Evolutionary conservation across 345 rosid species (phyloP).

Genomic region (Cardamine resedifolia): DNA sequence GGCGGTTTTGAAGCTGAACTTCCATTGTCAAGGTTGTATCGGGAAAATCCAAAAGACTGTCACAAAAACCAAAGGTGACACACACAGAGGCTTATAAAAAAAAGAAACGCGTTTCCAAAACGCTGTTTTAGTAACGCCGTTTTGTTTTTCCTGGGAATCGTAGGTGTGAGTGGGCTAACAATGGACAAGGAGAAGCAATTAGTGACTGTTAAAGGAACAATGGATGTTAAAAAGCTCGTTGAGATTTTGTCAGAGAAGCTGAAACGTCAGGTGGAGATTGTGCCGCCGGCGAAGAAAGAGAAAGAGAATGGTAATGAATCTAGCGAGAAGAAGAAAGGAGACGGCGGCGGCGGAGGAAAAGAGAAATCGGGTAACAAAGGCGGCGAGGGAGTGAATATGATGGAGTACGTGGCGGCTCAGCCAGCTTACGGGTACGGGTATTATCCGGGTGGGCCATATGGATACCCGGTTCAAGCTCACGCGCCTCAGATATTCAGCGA

Average conservation of each 20-base stretch:
- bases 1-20: constrained; percentile 53
- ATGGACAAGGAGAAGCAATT: constrained; percentile 59
- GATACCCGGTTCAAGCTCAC: constrained; percentile 29
- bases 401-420: constrained; percentile 46
- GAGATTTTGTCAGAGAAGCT: constrained; percentile 52
- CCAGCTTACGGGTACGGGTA: constrained; percentile 43
- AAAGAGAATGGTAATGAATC: constrained; percentile 32
- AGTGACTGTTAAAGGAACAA: constrained; percentile 72
- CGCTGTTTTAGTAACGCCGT: neutral
- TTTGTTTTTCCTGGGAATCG: neutral
- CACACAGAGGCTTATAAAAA: too few species aligned
- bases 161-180: constrained; percentile 58
- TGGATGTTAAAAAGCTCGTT: constrained; percentile 58
- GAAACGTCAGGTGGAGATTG: constrained; percentile 63
- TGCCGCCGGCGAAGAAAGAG: constrained; percentile 65
- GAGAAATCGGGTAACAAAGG: constrained; percentile 34
- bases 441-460: constrained; percentile 35
- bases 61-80: constrained; percentile 46
- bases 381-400: constrained; percentile 40
- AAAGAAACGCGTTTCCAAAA: constrained; percentile 2
- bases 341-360: constrained; percentile 32
- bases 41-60: constrained; percentile 51
- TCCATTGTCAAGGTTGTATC: constrained; percentile 70
- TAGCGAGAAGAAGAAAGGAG: constrained; percentile 35
- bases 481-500: constrained; percentile 60